Base-by-base conservation (phyloP, 2,329 filamentous ascomycete genomes). In the Cercospora zeae-maydis region DNA sequence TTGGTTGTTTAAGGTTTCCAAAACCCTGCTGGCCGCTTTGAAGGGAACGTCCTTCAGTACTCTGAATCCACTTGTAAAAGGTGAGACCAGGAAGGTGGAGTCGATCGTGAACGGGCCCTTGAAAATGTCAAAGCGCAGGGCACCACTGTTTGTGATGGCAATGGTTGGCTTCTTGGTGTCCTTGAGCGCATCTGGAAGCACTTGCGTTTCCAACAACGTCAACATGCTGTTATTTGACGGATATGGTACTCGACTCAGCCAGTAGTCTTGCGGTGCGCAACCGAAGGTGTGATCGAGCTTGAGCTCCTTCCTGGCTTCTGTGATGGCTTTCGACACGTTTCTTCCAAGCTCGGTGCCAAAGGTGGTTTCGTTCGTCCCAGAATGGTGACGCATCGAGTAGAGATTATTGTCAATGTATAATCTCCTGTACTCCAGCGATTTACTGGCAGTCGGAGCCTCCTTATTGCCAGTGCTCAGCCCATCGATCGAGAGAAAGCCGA, bases 341-440 rank as follows among this genome's bases (percentile, higher is more conserved):
- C 81, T 83, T 16, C 93, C 93, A 52, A 88, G 83, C 13, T 87
- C 80, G 0, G 93, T 97, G 1, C 86, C 83, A 73, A 98, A 98
- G 0, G 86, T 89, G 0, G 84, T 81, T 14, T 83, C 81, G 69
- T 93, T 87, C 31, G 89, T 84, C 0, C 85, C 85, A 2, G 89
- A 91, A 75, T 98, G 93, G 71, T 95, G 84, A 70, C 93, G 84
- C 63, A 96, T 83, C 0, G 92, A 95, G 65, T 86, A 90, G 0
- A 97, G 81, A 70, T 98, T 98, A 78, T 93, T 97, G 78, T 98
- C 93, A 64, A 98, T 93, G 76, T 97, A 98, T 63, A 88, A 85
- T 51, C 93, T 85, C 58, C 84, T 83, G 74, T 96, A 97, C 1
- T 80, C 83, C 47, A 86, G 78, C 4, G 72, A 73, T 0, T 58